Evolutionary conservation across 345 rosid species (phyloP).

Genomic region (Salix purpurea): DNA sequence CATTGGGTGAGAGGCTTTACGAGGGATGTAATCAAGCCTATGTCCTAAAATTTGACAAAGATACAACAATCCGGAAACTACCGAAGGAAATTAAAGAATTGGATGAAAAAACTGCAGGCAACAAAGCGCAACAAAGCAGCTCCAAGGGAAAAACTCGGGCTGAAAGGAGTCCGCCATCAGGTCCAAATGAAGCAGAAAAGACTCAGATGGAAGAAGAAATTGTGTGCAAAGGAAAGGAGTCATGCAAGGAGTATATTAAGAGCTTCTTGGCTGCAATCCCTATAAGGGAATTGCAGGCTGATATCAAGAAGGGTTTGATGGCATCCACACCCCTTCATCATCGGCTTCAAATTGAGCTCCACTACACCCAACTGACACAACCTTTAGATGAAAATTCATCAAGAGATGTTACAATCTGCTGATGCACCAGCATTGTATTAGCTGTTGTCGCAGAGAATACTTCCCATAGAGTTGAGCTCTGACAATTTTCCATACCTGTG

Average conservation of each 20-base stretch:
- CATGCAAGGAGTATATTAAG: constrained; percentile 67
- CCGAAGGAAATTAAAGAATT: constrained; percentile 14
- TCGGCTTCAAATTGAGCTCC: constrained; percentile 61
- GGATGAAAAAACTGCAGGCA: constrained; percentile 14
- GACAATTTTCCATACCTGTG: neutral
- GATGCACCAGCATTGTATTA: neutral
- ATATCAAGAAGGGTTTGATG: constrained; percentile 55
- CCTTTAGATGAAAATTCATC: constrained; percentile 8
- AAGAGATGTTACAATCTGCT: neutral
- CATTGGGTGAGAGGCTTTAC: constrained; percentile 62
- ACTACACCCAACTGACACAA: constrained; percentile 36
- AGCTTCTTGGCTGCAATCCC: constrained; percentile 69
- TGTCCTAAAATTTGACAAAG: constrained; percentile 48
- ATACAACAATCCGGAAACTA: constrained; percentile 31
- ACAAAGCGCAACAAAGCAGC: neutral
- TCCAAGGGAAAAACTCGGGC: constrained; percentile 10
- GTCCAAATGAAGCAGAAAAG: neutral
- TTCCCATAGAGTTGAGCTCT: neutral
- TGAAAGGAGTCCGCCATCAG: neutral
- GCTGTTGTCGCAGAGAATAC: neutral
- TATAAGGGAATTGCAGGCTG: constrained; percentile 51
- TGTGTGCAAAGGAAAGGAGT: constrained; percentile 48
- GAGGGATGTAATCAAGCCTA: constrained; percentile 65
- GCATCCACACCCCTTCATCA: constrained; percentile 59
- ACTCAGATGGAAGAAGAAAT: constrained; percentile 24